phyloP scores from a whole-genome alignment of 352 stramenopile species.

The Blastocystis sp. region DNA sequence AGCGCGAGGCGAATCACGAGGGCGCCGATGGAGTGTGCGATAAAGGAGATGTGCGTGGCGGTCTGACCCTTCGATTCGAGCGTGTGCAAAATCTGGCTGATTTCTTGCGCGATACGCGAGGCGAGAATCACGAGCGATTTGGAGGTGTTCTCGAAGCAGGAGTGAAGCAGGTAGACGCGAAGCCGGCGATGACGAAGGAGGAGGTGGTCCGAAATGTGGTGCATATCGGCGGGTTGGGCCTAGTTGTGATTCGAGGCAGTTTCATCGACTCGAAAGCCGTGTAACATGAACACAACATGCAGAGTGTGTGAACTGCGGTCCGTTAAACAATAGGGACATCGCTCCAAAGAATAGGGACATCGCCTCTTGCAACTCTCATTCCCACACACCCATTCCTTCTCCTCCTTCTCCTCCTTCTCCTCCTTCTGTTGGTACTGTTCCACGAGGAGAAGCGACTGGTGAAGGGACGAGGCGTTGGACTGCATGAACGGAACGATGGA shows the following conservation, averaged over 20 bases:
- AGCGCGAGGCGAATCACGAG: conserved; percentile 46
- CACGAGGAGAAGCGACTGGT: conserved; percentile 1
- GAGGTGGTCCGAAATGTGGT: background rate
- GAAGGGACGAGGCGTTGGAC: background rate
- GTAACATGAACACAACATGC: conserved; percentile 48
- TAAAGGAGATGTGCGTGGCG: conserved; percentile 7
- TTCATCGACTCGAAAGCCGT: conserved; percentile 44
- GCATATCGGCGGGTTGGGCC: conserved; percentile 36
- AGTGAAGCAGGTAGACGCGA: conserved; percentile 17
- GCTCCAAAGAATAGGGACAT: background rate
- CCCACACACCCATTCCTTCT: background rate
- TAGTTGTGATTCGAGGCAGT: background rate
- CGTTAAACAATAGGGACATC: conserved; percentile 42
- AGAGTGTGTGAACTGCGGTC: background rate
- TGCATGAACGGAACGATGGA: background rate
- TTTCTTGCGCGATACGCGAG: conserved; percentile 26
- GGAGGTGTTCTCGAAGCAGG: background rate
- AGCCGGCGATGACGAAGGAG: background rate
- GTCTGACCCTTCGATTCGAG: background rate
- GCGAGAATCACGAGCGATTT: conserved; percentile 42
- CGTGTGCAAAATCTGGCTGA: background rate
- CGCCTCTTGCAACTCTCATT: conserved; percentile 9
- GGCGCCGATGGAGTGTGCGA: conserved; percentile 43
- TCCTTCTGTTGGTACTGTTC: conserved; percentile 20
- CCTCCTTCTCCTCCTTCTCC: background rate